Percentiles rank a stretch among this genome's conserved stretches.
Conservation (phyloP, 371 early-diverging fungal species). For the Mortierella sp. region DNA sequence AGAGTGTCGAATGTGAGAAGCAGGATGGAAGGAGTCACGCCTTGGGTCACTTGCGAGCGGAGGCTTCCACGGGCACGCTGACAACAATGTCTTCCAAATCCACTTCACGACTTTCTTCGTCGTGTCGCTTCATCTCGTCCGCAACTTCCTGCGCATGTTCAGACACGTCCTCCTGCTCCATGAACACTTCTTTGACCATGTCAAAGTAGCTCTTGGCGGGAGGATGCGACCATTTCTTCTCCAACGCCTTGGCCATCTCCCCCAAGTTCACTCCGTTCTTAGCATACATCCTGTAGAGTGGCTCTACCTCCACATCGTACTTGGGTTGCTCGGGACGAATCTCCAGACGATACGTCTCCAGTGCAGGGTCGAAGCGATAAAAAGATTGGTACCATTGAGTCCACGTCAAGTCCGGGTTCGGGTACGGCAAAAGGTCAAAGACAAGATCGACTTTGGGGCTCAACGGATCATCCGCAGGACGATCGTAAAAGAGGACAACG, state of each 20-base stretch:
- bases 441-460: slow-evolving; percentile 31
- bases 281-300: slow-evolving; percentile 50
- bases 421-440: slow-evolving; percentile 49
- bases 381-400: slow-evolving; percentile 47
- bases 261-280: slow-evolving; percentile 48
- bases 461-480: slow-evolving; percentile 32
- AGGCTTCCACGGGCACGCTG: slow-evolving; percentile 21
- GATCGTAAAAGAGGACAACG: slow-evolving; percentile 42
- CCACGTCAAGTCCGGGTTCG: slow-evolving; percentile 53
- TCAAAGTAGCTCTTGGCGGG: slow-evolving; percentile 41
- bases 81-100: slow-evolving; percentile 52
- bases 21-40: too few relatives aligned
- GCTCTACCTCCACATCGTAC: slow-evolving; percentile 42
- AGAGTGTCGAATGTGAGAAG: too few relatives aligned
- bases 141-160: slow-evolving; percentile 46
- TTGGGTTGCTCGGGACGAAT: slow-evolving; percentile 52
- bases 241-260: slow-evolving; percentile 33
- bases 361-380: slow-evolving; percentile 38
- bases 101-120: slow-evolving; percentile 42
- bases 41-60: neutral
- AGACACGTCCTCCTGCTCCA: slow-evolving; percentile 43
- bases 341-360: slow-evolving; percentile 42
- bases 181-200: slow-evolving; percentile 47
- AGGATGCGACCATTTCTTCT: slow-evolving; percentile 49
- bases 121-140: slow-evolving; percentile 26